Percentiles rank a stretch among this genome's conserved stretches.
phyloP scores from a whole-genome alignment of 768 basidiomycete genomes.

The Hypholoma sublateritium region DNA sequence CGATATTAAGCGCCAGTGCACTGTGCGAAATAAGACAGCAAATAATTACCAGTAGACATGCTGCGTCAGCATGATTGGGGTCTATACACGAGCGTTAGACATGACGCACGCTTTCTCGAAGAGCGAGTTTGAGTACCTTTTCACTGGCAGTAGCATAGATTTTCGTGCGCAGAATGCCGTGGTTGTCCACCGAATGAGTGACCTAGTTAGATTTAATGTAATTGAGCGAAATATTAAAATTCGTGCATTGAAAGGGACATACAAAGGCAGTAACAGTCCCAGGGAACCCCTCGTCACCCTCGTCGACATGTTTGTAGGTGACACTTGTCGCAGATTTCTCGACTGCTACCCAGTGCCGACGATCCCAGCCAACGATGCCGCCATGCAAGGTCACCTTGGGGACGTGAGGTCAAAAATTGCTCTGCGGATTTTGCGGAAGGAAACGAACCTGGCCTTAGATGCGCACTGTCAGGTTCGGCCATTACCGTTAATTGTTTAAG shows the following conservation, averaged over 20 bases:
- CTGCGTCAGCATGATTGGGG: conserved; percentile 57
- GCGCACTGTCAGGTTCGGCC: not conserved
- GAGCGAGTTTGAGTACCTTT: conserved; percentile 24
- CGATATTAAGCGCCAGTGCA: not conserved
- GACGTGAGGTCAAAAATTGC: not conserved
- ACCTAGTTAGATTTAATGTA: conserved; percentile 26
- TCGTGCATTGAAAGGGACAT: conserved; percentile 9
- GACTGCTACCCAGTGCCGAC: conserved; percentile 53
- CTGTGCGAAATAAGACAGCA: not conserved
- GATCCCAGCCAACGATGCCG: conserved; percentile 56
- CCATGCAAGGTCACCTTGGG: conserved; percentile 54
- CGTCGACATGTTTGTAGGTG: conserved; percentile 51
- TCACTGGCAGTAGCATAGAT: conserved; percentile 48
- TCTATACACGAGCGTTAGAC: conserved; percentile 23
- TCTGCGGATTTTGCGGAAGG: not conserved
- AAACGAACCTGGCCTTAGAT: not conserved
- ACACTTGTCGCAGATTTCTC: conserved; percentile 43
- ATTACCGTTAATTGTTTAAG: too few species aligned
- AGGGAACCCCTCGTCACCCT: conserved; percentile 55
- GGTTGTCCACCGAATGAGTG: conserved; percentile 45
- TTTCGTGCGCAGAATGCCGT: conserved; percentile 39
- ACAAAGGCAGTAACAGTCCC: conserved; percentile 45
- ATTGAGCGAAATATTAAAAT: not conserved
- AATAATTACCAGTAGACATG: conserved; percentile 48
- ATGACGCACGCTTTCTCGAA: not conserved